Conservation (phyloP, 2,329 filamentous ascomycete genomes). For the Knoxdaviesia proteae region DNA sequence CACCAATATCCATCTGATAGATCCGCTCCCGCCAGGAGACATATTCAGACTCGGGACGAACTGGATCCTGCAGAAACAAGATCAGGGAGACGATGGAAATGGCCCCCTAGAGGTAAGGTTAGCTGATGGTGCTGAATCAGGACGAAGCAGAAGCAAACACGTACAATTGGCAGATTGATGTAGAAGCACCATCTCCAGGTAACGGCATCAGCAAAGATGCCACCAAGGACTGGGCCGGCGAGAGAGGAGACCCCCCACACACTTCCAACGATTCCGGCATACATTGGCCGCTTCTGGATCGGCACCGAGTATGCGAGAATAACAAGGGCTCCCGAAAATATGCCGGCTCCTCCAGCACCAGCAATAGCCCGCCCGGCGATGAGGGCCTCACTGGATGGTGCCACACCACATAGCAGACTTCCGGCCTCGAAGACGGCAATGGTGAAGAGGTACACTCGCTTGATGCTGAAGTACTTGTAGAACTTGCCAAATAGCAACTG, state of each 20-base stretch:
- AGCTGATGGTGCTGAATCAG: background rate
- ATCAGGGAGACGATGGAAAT: slow-evolving; percentile 1
- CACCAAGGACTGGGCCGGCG: slow-evolving; percentile 9
- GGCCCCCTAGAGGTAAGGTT: background rate
- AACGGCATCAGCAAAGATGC: slow-evolving; percentile 9
- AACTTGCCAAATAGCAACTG: slow-evolving; percentile 20
- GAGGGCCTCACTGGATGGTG: slow-evolving; percentile 12
- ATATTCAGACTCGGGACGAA: background rate
- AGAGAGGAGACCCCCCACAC: slow-evolving; percentile 19
- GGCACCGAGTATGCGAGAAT: slow-evolving; percentile 20
- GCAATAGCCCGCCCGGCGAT: slow-evolving; percentile 16
- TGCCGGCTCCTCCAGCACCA: slow-evolving; percentile 20
- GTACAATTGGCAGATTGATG: slow-evolving; percentile 13
- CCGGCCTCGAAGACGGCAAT: slow-evolving; percentile 22
- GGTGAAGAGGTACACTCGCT: slow-evolving; percentile 16
- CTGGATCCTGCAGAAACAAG: slow-evolving; percentile 1
- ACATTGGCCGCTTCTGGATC: slow-evolving; percentile 13
- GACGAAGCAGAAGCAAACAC: background rate
- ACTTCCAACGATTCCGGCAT: slow-evolving; percentile 13
- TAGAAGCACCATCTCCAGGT: slow-evolving; percentile 14
- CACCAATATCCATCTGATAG: slow-evolving; percentile 10
- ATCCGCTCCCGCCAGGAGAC: slow-evolving; percentile 8
- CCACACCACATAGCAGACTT: slow-evolving; percentile 17
- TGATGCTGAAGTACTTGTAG: slow-evolving; percentile 23
- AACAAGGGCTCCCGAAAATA: slow-evolving; percentile 21